Conservation (phyloP, 305 asterid species). For the Fraxinus sp. region DNA sequence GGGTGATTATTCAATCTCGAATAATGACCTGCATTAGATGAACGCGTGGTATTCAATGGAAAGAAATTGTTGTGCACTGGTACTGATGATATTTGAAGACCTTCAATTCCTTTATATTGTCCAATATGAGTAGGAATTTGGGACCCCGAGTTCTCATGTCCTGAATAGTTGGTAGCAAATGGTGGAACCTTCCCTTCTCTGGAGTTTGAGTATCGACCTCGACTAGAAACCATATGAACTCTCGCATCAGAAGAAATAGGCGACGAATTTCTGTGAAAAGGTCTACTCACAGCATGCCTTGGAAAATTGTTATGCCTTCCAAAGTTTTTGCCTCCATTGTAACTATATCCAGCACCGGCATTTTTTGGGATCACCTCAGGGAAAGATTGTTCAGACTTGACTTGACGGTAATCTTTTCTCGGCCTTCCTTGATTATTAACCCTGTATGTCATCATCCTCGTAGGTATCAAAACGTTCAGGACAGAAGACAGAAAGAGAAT, state of each 20-base stretch:
- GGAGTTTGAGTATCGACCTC: background rate
- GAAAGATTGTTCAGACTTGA: background rate
- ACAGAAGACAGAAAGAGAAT: constrained; percentile 7
- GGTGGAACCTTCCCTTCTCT: background rate
- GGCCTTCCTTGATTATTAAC: constrained; percentile 8
- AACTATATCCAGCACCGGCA: constrained; percentile 19
- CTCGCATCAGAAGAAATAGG: background rate
- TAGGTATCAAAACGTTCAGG: background rate
- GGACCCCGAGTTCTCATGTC: background rate
- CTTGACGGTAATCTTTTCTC: background rate
- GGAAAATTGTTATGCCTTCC: background rate
- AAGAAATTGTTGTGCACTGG: background rate
- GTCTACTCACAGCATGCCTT: background rate
- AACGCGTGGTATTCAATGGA: background rate
- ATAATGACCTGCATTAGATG: background rate
- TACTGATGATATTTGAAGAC: background rate
- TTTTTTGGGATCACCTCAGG: background rate
- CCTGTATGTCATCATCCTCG: constrained; percentile 5
- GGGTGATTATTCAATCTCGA: constrained; percentile 16
- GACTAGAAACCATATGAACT: background rate
- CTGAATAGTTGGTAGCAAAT: background rate
- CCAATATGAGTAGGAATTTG: background rate
- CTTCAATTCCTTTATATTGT: constrained; percentile 1
- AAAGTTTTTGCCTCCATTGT: constrained; percentile 24
- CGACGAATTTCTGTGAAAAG: background rate